Conservation (phyloP, 805 yeast species). For the Maudiozyma turicensis region DNA sequence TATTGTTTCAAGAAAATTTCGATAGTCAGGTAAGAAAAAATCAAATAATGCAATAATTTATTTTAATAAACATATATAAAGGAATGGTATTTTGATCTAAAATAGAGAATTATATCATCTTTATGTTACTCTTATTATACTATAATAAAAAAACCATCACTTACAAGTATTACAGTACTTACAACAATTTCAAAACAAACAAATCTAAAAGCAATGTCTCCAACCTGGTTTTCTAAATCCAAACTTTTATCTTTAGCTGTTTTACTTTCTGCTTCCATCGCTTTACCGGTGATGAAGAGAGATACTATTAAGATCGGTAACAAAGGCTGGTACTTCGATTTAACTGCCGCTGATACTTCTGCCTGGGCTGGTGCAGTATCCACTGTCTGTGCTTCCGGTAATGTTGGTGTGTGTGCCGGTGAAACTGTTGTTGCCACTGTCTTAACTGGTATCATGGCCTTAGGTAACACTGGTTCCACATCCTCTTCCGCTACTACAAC, state of each 20-base stretch:
- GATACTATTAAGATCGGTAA: conserved; percentile 2
- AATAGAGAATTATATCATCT: not conserved
- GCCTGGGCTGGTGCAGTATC: conserved; percentile 2
- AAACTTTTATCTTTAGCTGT: not conserved
- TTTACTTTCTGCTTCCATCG: not conserved
- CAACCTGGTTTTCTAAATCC: conserved; percentile 1
- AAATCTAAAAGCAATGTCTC: not conserved
- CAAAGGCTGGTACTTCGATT: conserved; percentile 2
- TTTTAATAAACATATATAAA: not conserved
- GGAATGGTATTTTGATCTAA: not conserved
- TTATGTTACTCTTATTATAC: not conserved
- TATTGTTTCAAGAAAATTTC: too few relatives aligned
- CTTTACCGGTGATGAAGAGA: not conserved
- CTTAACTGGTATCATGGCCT: conserved; percentile 2
- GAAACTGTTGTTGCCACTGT: conserved; percentile 2
- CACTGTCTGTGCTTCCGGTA: conserved; percentile 1
- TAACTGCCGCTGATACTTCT: conserved; percentile 1
- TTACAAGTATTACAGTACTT: not conserved
- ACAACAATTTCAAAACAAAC: not conserved
- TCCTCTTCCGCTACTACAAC: not conserved
- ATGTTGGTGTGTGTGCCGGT: conserved; percentile 1
- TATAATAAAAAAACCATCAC: not conserved
- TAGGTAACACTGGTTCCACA: conserved; percentile 1
- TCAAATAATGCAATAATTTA: too few relatives aligned
- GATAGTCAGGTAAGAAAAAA: too few relatives aligned